These are phyloP conservation scores for Kodamaea fukazawae DNA, from an alignment of 805 yeast species.

Conservation along the genomic window DNA sequence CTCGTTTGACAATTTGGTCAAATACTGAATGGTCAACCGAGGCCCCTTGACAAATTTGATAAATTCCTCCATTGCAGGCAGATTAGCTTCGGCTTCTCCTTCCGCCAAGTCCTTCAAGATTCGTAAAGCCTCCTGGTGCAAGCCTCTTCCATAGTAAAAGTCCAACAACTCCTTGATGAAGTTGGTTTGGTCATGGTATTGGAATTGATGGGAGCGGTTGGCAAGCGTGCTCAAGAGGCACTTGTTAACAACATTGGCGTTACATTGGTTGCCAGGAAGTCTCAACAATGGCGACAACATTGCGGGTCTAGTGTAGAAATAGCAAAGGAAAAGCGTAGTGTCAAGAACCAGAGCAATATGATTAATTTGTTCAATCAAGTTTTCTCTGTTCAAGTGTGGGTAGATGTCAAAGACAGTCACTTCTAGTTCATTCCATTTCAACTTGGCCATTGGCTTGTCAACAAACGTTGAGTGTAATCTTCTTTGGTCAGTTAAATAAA, in stretches of 20 bases:
- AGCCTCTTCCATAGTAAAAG: conserved; percentile 61
- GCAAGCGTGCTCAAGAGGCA: conserved; percentile 39
- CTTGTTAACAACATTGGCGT: conserved; percentile 56
- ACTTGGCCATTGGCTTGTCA: conserved; percentile 23
- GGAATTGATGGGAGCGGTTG: conserved; percentile 1
- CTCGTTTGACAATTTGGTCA: conserved; percentile 51
- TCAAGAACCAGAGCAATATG: conserved; percentile 56
- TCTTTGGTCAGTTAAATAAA: conserved; percentile 52
- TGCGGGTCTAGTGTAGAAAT: conserved; percentile 63
- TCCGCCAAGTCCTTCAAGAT: conserved; percentile 42
- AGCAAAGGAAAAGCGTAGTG: conserved; percentile 73
- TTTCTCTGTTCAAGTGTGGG: conserved; percentile 22
- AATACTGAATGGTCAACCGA: conserved; percentile 49
- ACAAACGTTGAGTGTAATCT: conserved; percentile 44
- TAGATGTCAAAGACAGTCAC: conserved; percentile 44
- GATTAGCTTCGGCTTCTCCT: neutral
- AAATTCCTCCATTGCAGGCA: conserved; percentile 18
- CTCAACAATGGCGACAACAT: conserved; percentile 82
- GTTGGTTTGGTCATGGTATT: conserved; percentile 23
- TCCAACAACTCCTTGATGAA: conserved; percentile 71
- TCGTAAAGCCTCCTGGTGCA: conserved; percentile 66
- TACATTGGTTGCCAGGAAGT: conserved; percentile 68
- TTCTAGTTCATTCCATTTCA: conserved; percentile 46
- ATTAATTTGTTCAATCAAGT: conserved; percentile 21
- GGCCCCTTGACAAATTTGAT: conserved; percentile 37